Evolutionary conservation across 2,329 filamentous ascomycete genomes (phyloP).

Genomic region (Sclerotinia nivalis): DNA sequence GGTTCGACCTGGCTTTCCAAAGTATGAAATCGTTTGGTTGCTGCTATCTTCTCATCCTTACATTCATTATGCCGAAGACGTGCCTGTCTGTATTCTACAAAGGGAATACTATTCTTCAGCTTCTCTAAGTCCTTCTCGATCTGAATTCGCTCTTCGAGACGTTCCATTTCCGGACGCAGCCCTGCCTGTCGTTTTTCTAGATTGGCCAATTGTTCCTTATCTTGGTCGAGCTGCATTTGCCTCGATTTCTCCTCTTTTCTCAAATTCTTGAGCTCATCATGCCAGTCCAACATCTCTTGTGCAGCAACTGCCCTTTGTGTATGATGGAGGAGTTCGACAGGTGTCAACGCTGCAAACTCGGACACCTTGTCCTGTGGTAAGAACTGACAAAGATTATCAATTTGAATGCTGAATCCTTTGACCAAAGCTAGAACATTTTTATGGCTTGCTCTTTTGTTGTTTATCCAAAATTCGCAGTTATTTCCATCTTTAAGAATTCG

Average conservation of each 20-base stretch:
- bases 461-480: constrained; percentile 74
- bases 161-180: constrained; percentile 79
- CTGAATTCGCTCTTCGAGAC: constrained; percentile 72
- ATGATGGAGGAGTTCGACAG: constrained; percentile 78
- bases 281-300: constrained; percentile 75
- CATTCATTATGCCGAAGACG: constrained; percentile 51
- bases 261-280: constrained; percentile 70
- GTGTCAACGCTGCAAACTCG: constrained; percentile 83
- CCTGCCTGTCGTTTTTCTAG: constrained; percentile 71
- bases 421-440: constrained; percentile 69
- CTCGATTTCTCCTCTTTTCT: constrained; percentile 68
- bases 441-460: constrained; percentile 62
- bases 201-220: constrained; percentile 63
- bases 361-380: constrained; percentile 93
- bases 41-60: constrained; percentile 56
- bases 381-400: constrained; percentile 97
- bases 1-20: constrained; percentile 67
- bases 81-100: constrained; percentile 63
- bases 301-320: constrained; percentile 88
- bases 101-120: constrained; percentile 64
- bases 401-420: constrained; percentile 78
- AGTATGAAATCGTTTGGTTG: constrained; percentile 56
- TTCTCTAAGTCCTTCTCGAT: constrained; percentile 64
- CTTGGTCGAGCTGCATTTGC: constrained; percentile 56
- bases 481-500: constrained; percentile 82